Percentiles rank a stretch among this genome's conserved stretches.
These are phyloP conservation scores for Exophiala calicioides DNA, from an alignment of 2,329 filamentous ascomycete species.

Conservation along the genomic window DNA sequence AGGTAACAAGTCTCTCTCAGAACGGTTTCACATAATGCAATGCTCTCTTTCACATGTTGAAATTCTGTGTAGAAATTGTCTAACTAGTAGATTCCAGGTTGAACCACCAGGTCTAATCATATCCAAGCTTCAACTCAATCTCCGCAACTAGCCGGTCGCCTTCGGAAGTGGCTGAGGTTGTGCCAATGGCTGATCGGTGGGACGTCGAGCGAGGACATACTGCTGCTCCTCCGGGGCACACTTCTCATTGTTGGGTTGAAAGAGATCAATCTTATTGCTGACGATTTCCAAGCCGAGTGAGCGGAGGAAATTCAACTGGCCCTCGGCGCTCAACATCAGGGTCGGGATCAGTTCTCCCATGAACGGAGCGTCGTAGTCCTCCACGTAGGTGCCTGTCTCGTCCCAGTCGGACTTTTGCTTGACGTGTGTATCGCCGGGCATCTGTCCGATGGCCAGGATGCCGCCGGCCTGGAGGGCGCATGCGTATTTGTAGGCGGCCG, in stretches of 20 bases:
- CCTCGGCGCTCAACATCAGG: constrained; percentile 29
- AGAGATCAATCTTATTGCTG: constrained; percentile 27
- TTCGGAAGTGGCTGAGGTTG: constrained; percentile 19
- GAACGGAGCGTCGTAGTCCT: constrained; percentile 30
- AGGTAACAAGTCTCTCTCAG: too few relatives aligned
- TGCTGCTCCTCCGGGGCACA: constrained; percentile 25
- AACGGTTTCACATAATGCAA: too few relatives aligned
- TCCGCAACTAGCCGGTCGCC: constrained; percentile 1
- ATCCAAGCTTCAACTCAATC: too few relatives aligned
- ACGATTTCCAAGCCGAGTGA: constrained; percentile 32
- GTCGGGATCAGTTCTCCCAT: constrained; percentile 30
- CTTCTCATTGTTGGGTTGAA: constrained; percentile 29
- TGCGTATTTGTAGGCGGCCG: constrained; percentile 30
- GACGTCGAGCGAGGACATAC: constrained; percentile 20
- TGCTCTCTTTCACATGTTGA: too few relatives aligned
- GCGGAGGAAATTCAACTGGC: constrained; percentile 27
- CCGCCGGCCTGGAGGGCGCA: constrained; percentile 31
- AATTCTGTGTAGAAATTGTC: too few relatives aligned
- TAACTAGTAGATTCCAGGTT: too few relatives aligned
- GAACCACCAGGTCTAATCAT: too few relatives aligned
- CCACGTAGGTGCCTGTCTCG: constrained; percentile 30
- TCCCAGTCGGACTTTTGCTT: constrained; percentile 26
- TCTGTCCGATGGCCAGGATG: constrained; percentile 34
- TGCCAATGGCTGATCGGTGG: constrained; percentile 6
- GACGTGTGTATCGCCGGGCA: constrained; percentile 31